Evolutionary conservation across 2,329 filamentous ascomycete genomes (phyloP).

Genomic region (Biscogniauxia mediterranea): DNA sequence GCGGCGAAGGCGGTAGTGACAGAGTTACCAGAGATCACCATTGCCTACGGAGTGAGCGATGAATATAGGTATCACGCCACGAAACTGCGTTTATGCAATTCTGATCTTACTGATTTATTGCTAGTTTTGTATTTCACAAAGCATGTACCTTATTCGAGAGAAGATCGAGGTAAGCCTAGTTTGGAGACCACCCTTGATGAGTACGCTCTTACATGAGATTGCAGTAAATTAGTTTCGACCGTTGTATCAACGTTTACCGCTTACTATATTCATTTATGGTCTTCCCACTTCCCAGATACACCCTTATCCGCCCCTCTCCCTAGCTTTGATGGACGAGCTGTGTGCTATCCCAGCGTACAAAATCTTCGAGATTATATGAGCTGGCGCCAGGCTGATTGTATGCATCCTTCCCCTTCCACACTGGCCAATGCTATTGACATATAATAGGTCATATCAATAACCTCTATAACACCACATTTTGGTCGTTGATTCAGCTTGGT

Average conservation of each 20-base stretch:
- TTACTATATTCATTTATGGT: slow-evolving; percentile 83
- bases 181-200: not conserved
- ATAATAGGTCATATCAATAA: slow-evolving; percentile 89
- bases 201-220: slow-evolving; percentile 2
- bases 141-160: slow-evolving; percentile 80
- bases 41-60: slow-evolving; percentile 92
- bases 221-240: slow-evolving; percentile 85
- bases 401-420: slow-evolving; percentile 31
- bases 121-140: slow-evolving; percentile 85
- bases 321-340: slow-evolving; percentile 88
- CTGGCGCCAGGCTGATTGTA: slow-evolving; percentile 96
- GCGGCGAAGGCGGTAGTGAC: slow-evolving; percentile 82
- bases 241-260: slow-evolving; percentile 92
- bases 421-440: slow-evolving; percentile 14
- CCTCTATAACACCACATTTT: slow-evolving; percentile 96
- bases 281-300: slow-evolving; percentile 68
- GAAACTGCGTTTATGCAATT: not conserved
- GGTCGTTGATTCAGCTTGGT: slow-evolving; percentile 78
- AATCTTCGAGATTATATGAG: slow-evolving; percentile 94
- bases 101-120: slow-evolving; percentile 18
- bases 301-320: slow-evolving; percentile 73
- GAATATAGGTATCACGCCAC: slow-evolving; percentile 67
- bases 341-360: slow-evolving; percentile 78
- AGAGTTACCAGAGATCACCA: slow-evolving; percentile 78
- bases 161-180: slow-evolving; percentile 61